phyloP scores from a whole-genome alignment of 2,329 filamentous ascomycete species.

The Ceratocystis harringtonii region DNA sequence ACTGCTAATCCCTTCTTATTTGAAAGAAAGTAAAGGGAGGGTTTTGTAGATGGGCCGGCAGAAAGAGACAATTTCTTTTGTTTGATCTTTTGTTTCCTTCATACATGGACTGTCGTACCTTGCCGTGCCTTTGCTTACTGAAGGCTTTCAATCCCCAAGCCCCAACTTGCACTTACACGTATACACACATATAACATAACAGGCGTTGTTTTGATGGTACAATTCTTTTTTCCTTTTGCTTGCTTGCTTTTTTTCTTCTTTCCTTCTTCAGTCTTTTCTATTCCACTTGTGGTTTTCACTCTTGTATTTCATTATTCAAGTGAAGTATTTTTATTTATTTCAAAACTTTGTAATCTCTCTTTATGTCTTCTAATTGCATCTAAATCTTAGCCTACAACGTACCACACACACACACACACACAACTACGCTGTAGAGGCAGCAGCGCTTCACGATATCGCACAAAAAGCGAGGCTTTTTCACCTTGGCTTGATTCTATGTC shows the following conservation, averaged over 20 bases:
- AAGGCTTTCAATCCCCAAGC: background rate
- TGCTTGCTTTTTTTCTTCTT: constrained; percentile 9
- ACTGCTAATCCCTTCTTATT: no score
- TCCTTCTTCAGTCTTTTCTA: background rate
- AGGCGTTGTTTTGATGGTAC: constrained; percentile 4
- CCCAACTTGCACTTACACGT: background rate
- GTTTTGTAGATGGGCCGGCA: no score
- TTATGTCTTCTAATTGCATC: no score
- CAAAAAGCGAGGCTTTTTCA: background rate
- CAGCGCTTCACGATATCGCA: background rate
- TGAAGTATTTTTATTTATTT: no score
- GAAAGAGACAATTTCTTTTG: constrained; percentile 9
- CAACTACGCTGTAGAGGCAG: no score
- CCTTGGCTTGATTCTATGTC: background rate
- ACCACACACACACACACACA: no score
- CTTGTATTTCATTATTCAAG: no score
- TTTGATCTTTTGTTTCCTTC: constrained; percentile 19
- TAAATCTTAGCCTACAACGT: no score
- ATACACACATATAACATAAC: background rate
- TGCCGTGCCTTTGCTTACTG: background rate
- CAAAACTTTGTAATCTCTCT: background rate
- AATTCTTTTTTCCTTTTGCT: constrained; percentile 13
- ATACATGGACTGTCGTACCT: background rate
- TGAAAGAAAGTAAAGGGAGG: no score
- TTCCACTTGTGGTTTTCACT: background rate